Base-by-base conservation (phyloP, 768 basidiomycete species). In the Austroboletus eburneus region DNA sequence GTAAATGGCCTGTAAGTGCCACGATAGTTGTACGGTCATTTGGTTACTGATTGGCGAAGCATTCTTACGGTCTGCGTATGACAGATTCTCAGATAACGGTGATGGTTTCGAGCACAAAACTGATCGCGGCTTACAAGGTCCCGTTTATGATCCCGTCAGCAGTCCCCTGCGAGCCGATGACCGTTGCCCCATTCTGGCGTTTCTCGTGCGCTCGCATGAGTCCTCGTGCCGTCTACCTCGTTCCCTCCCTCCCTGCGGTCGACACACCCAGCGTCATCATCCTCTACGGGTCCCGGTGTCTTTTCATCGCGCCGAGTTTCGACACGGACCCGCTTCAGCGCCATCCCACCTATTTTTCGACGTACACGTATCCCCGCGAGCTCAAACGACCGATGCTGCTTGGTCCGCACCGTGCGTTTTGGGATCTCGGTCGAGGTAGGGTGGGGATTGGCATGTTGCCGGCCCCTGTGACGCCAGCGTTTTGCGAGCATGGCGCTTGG, bases 261-360 rank as follows among this genome's bases (percentile, higher is more conserved):
- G 42, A 54, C 17, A 23, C 38, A 10, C 45, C 52, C 23, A 54
- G 45, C 22, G 21, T 44, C 5, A 14, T 42, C 34, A 43, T 55
- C 35, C 39, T 46, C n/a, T 49, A 53, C 17, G n/a, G 38, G 21
- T 35, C 43, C 21, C 43, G 48, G 13, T 49, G 39, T 36, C 48
- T 53, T n/a, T 42, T 53, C 32, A 23, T 55, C 16, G 16, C 40
- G 14, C 47, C 51, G 12, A 32, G 38, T 18, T 52, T 52, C 24
- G 51, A 52, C 25, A 22, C 41, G 3, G 51, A 52, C 30, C 48
- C 51, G n/a, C 30, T 32, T 14, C 30, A 32, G 30, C 36, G 18
- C 8, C 51, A 53, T 25, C 54, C 54, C n/a, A 53, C 47, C 9
- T 53, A 49, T 34, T 41, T 53, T 41, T 45, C 41, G 16, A 55